A percentile compares a stretch with the other conserved stretches of the same genome.
These are phyloP conservation scores for Paracamarosporium sp. DNA, from an alignment of 2,329 filamentous ascomycete species.

Conservation along the genomic window DNA sequence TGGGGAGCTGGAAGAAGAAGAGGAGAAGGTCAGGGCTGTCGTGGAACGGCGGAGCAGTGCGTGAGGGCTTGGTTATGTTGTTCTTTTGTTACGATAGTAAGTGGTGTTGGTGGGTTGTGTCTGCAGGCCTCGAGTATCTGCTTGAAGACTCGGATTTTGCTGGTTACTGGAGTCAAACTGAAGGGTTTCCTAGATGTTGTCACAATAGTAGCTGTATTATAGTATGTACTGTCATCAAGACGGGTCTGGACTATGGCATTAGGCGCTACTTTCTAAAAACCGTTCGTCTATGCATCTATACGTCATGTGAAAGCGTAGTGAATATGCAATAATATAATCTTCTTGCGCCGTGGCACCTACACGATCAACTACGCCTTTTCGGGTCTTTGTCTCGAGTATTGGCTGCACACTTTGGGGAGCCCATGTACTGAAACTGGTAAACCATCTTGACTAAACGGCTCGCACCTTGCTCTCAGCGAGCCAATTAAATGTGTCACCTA, in stretches of 20 bases:
- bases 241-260: constrained; percentile 20
- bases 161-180: constrained; percentile 17
- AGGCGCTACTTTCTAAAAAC: neutral
- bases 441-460: too few species aligned
- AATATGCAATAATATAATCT: neutral
- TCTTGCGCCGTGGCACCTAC: neutral
- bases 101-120: neutral
- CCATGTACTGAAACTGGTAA: too few species aligned
- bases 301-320: neutral
- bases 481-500: too few species aligned
- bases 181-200: constrained; percentile 21
- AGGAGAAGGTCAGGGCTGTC: constrained; percentile 17
- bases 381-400: neutral
- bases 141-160: neutral
- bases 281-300: neutral
- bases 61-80: neutral
- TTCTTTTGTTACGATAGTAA: constrained; percentile 14
- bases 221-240: constrained; percentile 27
- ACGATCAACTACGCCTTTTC: neutral
- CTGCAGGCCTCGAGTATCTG: neutral
- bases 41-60: constrained; percentile 11
- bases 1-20: constrained; percentile 31
- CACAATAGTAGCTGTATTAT: constrained; percentile 31
- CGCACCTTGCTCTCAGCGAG: too few species aligned
- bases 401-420: neutral